Evolutionary conservation across 306 rosid species (phyloP).

Genomic region (Purshia tridentata): DNA sequence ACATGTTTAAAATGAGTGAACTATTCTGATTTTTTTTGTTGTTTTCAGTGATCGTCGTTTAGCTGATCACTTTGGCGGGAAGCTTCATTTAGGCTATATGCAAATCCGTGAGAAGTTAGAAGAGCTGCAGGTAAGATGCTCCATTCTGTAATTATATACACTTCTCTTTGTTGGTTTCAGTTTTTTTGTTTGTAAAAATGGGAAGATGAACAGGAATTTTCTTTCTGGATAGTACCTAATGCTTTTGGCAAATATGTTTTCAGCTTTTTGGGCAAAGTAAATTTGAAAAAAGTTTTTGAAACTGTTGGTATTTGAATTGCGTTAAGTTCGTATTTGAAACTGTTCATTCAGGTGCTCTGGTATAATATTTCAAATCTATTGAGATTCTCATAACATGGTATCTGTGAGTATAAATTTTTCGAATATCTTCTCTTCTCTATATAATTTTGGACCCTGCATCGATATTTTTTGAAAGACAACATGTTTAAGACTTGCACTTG

Average conservation of each 20-base stretch:
- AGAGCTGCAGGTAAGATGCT: conserved; percentile 78
- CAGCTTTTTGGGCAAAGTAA: background rate
- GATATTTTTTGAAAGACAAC: background rate
- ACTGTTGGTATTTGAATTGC: too few species aligned
- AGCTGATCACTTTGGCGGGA: conserved; percentile 99
- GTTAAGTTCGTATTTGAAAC: conserved; percentile 34
- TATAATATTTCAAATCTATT: conserved; percentile 40
- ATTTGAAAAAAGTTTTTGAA: too few species aligned
- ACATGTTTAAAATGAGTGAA: conserved; percentile 28
- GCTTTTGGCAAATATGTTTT: background rate
- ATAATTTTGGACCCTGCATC: background rate
- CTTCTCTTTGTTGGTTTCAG: conserved; percentile 7
- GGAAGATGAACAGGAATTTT: conserved; percentile 12
- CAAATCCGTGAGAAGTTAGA: conserved; percentile 95
- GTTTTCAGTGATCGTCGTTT: conserved; percentile 94
- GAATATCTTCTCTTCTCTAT: conserved; percentile 6
- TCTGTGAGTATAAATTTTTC: conserved; percentile 34
- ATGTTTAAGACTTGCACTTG: background rate
- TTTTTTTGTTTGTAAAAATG: background rate
- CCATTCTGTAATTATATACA: conserved; percentile 13
- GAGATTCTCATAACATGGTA: conserved; percentile 35
- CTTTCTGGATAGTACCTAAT: background rate
- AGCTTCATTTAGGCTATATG: conserved; percentile 98
- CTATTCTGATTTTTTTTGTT: conserved; percentile 36
- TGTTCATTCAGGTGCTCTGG: conserved; percentile 51